Conservation (phyloP, 164 flowering plant species). For the Tetracentron sinense region DNA sequence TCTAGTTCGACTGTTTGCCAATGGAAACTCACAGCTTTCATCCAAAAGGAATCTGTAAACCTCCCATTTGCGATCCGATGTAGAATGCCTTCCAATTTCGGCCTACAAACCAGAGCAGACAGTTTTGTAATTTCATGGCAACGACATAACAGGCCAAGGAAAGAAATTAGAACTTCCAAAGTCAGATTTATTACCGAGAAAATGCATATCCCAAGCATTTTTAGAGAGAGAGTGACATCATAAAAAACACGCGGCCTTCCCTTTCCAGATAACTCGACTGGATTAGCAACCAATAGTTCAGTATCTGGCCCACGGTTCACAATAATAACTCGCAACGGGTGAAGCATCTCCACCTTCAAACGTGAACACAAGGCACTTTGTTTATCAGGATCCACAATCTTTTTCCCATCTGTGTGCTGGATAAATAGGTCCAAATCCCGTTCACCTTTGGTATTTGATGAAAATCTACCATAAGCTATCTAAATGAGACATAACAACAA, state of each 20-base stretch:
- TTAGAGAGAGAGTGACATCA: conserved; percentile 69
- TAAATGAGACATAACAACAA: conserved; percentile 15
- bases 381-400: conserved; percentile 65
- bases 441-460: conserved; percentile 36
- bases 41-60: conserved; percentile 85
- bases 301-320: conserved; percentile 74
- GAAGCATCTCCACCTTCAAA: conserved; percentile 70
- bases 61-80: conserved; percentile 76
- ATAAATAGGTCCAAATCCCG: conserved; percentile 70
- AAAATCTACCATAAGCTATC: conserved; percentile 72
- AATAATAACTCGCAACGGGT: conserved; percentile 62
- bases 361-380: conserved; percentile 43
- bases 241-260: conserved; percentile 87
- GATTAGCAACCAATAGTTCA: conserved; percentile 83
- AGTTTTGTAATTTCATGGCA: neutral
- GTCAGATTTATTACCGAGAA: conserved; percentile 57
- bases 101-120: conserved; percentile 44
- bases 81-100: conserved; percentile 71
- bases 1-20: conserved; percentile 38
- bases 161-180: neutral
- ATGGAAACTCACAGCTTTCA: conserved; percentile 45
- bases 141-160: neutral
- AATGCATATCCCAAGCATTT: conserved; percentile 65
- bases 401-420: conserved; percentile 61
- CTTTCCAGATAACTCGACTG: conserved; percentile 77